Conservation (phyloP, 2,329 filamentous ascomycete genomes). For the Fusarium citri region DNA sequence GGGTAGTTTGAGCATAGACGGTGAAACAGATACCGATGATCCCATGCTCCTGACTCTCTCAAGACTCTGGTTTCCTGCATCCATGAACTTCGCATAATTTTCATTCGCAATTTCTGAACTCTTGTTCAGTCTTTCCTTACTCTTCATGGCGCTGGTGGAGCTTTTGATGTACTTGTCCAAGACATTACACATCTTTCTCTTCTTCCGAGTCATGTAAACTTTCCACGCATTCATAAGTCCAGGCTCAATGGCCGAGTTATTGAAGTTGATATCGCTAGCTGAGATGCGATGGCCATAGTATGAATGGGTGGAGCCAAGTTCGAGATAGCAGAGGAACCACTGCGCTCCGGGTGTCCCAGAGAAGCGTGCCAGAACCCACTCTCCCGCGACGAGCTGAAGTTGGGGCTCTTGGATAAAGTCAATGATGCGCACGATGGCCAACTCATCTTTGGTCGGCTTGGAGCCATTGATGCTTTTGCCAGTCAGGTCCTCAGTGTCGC, state of each 20-base stretch:
- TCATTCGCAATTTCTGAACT: not conserved
- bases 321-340: slow-evolving; percentile 10
- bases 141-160: not conserved
- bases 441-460: slow-evolving; percentile 2
- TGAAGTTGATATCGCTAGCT: not conserved
- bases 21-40: not conserved
- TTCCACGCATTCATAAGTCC: slow-evolving; percentile 6
- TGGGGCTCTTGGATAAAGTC: slow-evolving; percentile 3
- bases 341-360: not conserved
- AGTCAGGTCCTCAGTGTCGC: not conserved
- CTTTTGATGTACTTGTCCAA: not conserved
- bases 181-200: slow-evolving; percentile 14
- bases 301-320: not conserved
- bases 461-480: not conserved
- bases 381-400: slow-evolving; percentile 3
- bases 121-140: not conserved
- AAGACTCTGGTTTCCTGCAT: not conserved
- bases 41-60: slow-evolving; percentile 3
- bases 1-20: not conserved
- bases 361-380: slow-evolving; percentile 6
- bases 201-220: not conserved
- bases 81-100: not conserved
- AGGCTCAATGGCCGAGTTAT: not conserved
- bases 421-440: not conserved
- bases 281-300: slow-evolving; percentile 7